Evolutionary conservation across 106 monocot species (phyloP), one percentile per base, ranked within the genome.

Genomic region (Triglochin maritima): DNA sequence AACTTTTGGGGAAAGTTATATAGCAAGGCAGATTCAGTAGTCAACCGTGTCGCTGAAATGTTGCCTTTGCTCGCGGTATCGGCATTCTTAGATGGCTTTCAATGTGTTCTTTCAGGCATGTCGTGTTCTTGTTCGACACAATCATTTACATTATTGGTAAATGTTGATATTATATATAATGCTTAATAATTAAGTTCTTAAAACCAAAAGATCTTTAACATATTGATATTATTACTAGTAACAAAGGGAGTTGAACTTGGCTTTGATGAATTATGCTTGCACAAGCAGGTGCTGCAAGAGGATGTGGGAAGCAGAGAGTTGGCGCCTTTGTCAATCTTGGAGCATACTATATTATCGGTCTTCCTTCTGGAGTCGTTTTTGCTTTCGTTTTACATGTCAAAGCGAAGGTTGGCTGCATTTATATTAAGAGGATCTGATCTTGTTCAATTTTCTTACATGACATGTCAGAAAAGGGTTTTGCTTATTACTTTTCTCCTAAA

Each of bases 291-390:
- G 49, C 67, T 62, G 72, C 69, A 8, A 74, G 82, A 78, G 88
- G 88, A 66, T 82, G 81, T 65, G 88, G 91, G 1, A 76, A 76
- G 76, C 91, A 91, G 62, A 84, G 85, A 57, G 70, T 82, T 41
- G 84, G 91, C 47, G 91, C 87, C 47, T 73, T 57, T 55, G 71
- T 79, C 14, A 87, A 87, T 69, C 80, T 91, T 41, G 91, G 84
- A 67, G 84, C 91, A 57, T 91, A 69, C 64, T 91, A 91, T 62
- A 42, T 78, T 44, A 78, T 80, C 6, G 91, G 91, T 9, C 80
- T 91, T 79, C 91, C 91, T 73, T 78, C 75, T 17, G 84, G 87
- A 46, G 42, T 82, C 71, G 46, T 87, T 2, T 61, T 91, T 29
- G 84, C 84, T 50, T 91, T 91, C 63, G 73, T 82, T 47, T 10